Base-by-base conservation (phyloP, 257 asterid genomes). In the Solanum rostratum region DNA sequence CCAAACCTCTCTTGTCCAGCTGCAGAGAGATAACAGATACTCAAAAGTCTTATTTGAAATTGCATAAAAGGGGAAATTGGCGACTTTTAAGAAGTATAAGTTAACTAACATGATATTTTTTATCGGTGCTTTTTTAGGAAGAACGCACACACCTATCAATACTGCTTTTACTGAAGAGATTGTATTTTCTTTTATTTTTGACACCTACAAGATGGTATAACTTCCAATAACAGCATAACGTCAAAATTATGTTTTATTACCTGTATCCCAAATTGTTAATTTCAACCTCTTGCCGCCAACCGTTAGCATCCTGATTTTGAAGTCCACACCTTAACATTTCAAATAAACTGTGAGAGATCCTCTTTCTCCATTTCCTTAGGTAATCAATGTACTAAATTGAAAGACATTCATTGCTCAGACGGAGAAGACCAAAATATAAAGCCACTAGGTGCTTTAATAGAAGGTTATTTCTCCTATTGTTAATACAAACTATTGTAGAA, bases 251-350 rank as follows among this genome's bases (percentile, higher is more conserved):
- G 18, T 9, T 37, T 46, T 13, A 55, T 79, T 82, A 95, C 98
- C 98, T 86, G 98, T 94, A 86, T 95, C 98, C 98, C 98, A 95
- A 41, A 95, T 94, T n/a, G 98, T 95, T 12, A 93, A 92, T 87
- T 95, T 95, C 84, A 94, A 83, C 86, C 92, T 90, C 84, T 95
- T 95, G 78, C 95, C 97, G 33, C 89, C 95, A 79, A 91, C 85
- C 0, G 96, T 93, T 60, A 95, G 87, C 91, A 91, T 87, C 89
- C 93, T 93, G 84, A 95, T 93, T 93, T 95, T 95, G 94, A 95
- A 95, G 90, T 95, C 98, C 88, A 94, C 98, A 78, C 98, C 98
- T 95, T 88, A 29, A 84, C 49, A 85, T 41, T 59, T 66, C 49
- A 84, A 71, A 2, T 20, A 71, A 39, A 71, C 2, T n/a, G 55